phyloP scores from a whole-genome alignment of 2,329 filamentous ascomycete genomes.

The Verticillium zaregamsianum region DNA sequence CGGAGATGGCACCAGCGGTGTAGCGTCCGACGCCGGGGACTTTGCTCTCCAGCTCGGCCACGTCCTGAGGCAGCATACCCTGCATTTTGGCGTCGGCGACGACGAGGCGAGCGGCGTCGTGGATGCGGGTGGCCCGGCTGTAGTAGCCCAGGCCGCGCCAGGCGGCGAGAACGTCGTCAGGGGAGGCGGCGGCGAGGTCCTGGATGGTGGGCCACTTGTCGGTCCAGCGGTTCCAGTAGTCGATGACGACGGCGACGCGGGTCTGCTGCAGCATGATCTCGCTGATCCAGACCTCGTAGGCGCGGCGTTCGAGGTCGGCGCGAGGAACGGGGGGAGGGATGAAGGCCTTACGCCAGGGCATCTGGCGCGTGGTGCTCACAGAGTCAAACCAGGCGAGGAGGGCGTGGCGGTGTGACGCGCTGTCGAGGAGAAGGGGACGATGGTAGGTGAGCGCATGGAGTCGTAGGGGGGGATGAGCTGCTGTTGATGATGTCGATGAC shows the following conservation, averaged over 20 bases:
- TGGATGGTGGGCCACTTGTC: slow-evolving; percentile 54
- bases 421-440: slow-evolving; percentile 41
- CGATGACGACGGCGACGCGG: slow-evolving; percentile 56
- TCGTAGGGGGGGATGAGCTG: slow-evolving; percentile 6
- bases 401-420: slow-evolving; percentile 23
- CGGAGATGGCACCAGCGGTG: slow-evolving; percentile 58
- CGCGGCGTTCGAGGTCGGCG: slow-evolving; percentile 44
- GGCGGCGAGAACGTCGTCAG: slow-evolving; percentile 52
- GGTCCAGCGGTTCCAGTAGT: slow-evolving; percentile 62
- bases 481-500: not conserved
- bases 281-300: slow-evolving; percentile 64
- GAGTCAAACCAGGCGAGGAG: slow-evolving; percentile 50
- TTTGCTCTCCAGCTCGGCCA: slow-evolving; percentile 40
- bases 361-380: slow-evolving; percentile 40
- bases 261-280: slow-evolving; percentile 67
- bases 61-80: slow-evolving; percentile 45
- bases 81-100: slow-evolving; percentile 33
- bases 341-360: slow-evolving; percentile 59
- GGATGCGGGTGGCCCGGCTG: slow-evolving; percentile 57
- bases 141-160: slow-evolving; percentile 64
- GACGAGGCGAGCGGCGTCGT: slow-evolving; percentile 50
- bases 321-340: slow-evolving; percentile 36
- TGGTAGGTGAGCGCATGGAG: slow-evolving; percentile 42
- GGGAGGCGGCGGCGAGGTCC: slow-evolving; percentile 46
- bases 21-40: slow-evolving; percentile 59